Evolutionary conservation across 768 basidiomycete genomes (phyloP), one percentile per base, ranked within the genome.

Genomic region (Kwoniella sp.): DNA sequence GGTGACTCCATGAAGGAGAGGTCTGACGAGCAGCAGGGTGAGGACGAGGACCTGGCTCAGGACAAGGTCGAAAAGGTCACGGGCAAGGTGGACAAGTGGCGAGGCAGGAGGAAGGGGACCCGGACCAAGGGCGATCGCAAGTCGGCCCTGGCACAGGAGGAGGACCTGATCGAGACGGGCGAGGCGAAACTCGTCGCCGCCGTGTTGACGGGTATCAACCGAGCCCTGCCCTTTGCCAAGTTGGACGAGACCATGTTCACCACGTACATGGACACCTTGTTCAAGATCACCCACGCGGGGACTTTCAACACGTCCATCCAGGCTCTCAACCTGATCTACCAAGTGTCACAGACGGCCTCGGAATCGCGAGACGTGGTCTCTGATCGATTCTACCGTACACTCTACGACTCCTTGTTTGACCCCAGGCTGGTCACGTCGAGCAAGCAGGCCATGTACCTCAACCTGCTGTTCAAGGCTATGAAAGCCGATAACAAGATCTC

Each of bases 301-400:
- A 95, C 91, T 0, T 99, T 99, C 82, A 95, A 93, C 72, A 90
- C 90, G 65, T 89, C 89, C 9, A 81, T 98, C 3, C 93, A 93
- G 71, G 88, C 92, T 0, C 82, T 98, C 0, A 80, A 87, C 32
- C 80, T 98, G 5, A 87, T 96, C 53, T 86, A 87, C 67, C 90
- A 89, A 62, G 86, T 98, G 32, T 48, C 55, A 4, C 56, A 53
- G 44, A 48, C 64, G 5, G 32, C 52, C 9, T 52, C 39, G 25
- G 46, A 54, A 39, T 56, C 63, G 5, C 28, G 55, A n/a, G 59
- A 75, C 68, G 57, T 67, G 14, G 66, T 77, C 26, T 70, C 75
- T 10, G 77, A 79, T 52, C 71, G 78, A n/a, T 79, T 78, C 64
- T 78, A 77, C 75, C 84, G 89, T 33, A 83, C 89, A 0, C 77